Evolutionary conservation across 331 rosid species (phyloP), one percentile per base, ranked within the genome.

Genomic region (Saraca asoca): DNA sequence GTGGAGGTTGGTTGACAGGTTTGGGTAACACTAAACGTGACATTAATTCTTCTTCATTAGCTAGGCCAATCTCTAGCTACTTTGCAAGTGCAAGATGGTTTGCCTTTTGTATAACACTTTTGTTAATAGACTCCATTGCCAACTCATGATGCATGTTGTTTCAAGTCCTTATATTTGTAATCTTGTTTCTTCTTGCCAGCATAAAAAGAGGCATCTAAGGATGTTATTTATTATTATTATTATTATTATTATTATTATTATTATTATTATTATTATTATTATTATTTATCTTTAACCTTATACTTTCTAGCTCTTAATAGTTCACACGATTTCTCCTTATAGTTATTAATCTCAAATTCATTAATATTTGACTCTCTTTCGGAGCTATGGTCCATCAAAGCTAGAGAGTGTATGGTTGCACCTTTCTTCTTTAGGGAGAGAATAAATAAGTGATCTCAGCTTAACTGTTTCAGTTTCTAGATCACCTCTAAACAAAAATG

Each of bases 171-270:
- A 60, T 74, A 90, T 57, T 90, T 94, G 80, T 85, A 94, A 55
- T 94, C 96, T 34, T 90, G 97, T 52, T 90, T 94, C 83, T 94
- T 90, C 83, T 90, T 93, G 58, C 98, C 98, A 55, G 91, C 85
- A 77, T 97, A 94, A 57, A 86, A 94, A 18, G 99, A n/a, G 99
- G 33, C 97, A 94, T 73, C 96, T 79, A 24, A 94, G 91, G 51
- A 82, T 77, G 58, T 97, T 97, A 75, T 83, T 86, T 11, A 68
- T n/a, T n/a, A n/a, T n/a, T n/a, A n/a, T n/a, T n/a, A n/a, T n/a
- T n/a, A n/a, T n/a, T n/a, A n/a, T n/a, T n/a, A n/a, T n/a, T n/a
- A n/a, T n/a, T n/a, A n/a, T n/a, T n/a, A n/a, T n/a, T n/a, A n/a
- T n/a, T n/a, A n/a, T n/a, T n/a, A n/a, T n/a, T n/a, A n/a, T n/a